Base-by-base conservation (phyloP, 2,329 filamentous ascomycete genomes). In the Xylaria sp. region DNA sequence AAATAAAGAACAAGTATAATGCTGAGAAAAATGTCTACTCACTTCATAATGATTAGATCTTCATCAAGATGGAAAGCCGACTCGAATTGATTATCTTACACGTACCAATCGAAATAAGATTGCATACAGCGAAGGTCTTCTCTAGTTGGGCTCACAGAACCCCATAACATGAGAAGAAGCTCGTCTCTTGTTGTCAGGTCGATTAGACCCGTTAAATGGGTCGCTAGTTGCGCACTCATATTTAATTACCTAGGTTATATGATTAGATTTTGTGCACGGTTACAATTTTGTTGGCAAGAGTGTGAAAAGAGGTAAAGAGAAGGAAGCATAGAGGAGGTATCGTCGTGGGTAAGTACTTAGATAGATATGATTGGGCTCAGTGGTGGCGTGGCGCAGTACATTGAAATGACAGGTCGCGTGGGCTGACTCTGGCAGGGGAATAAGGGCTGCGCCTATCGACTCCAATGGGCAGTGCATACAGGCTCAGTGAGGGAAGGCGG, bases 51-150 rank as follows among this genome's bases (percentile, higher is more conserved):
- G 40, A 53, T 67, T 58, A 67, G 64, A 17, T 38, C 40, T 40
- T 20, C 7, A 28, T 17, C 15, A 1, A 59, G 46, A 56, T n/a
- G 9, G n/a, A 3, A 36, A 6, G 44, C 26, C 23, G 3, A 3
- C 3, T 33, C 61, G 13, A 42, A 23, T 2, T 48, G 13, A 10
- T 48, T 5, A 13, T 31, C 6, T 61, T 40, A 11, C 28, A 67
- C 67, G n/a, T 65, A 69, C 67, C 67, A 71, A 23, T 68, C 53
- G 10, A 71, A 71, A 48, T 71, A 69, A 62, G 46, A 64, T 31
- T 63, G 49, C 66, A 71, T 71, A n/a, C n/a, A 66, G 20, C 31
- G 40, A 48, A 60, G 10, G 20, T 71, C 69, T 53, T 66, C 59
- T 48, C 53, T 33, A 6, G 51, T 53, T 48, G 44, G 63, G 36